These are phyloP conservation scores for Sporothrix globosa DNA, from an alignment of 2,329 filamentous ascomycete genomes.

Conservation along the genomic window DNA sequence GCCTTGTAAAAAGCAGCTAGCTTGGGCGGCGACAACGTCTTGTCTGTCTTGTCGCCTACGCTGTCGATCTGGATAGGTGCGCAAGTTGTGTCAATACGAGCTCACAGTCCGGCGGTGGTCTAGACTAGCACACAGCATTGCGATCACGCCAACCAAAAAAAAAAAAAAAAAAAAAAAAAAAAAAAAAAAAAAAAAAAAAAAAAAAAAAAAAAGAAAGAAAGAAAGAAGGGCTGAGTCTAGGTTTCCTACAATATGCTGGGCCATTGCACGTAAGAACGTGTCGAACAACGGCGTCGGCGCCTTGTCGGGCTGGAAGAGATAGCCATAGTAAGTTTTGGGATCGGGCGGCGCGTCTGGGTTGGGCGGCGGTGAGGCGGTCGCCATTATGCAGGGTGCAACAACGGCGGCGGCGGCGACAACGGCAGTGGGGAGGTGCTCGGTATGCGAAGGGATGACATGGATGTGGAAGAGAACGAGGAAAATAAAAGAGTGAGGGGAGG, in stretches of 20 bases:
- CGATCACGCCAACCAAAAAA: neutral
- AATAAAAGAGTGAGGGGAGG: neutral
- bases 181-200: neutral
- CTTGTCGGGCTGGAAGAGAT: conserved; percentile 70
- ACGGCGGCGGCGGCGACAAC: conserved; percentile 14
- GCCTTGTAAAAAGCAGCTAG: conserved; percentile 76
- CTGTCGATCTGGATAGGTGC: conserved; percentile 53
- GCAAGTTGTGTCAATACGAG: conserved; percentile 21
- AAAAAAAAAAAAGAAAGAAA: neutral
- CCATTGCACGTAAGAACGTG: conserved; percentile 69
- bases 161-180: neutral
- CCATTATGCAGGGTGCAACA: conserved; percentile 30
- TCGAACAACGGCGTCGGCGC: conserved; percentile 68
- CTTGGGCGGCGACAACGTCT: conserved; percentile 65
- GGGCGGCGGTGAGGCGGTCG: conserved; percentile 32
- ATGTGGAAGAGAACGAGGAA: neutral
- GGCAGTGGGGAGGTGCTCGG: neutral
- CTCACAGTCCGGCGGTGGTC: neutral
- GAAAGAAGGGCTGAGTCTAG: too few relatives aligned
- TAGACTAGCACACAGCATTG: neutral
- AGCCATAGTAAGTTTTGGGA: conserved; percentile 59
- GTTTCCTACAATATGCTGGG: conserved; percentile 68
- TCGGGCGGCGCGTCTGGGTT: conserved; percentile 37
- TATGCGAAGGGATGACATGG: conserved; percentile 6
- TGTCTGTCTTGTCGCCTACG: conserved; percentile 60